A percentile compares a stretch with the other conserved stretches of the same genome.
Conservation (phyloP, 1,284 basidiomycete species). For the Xanthoconium separans region DNA sequence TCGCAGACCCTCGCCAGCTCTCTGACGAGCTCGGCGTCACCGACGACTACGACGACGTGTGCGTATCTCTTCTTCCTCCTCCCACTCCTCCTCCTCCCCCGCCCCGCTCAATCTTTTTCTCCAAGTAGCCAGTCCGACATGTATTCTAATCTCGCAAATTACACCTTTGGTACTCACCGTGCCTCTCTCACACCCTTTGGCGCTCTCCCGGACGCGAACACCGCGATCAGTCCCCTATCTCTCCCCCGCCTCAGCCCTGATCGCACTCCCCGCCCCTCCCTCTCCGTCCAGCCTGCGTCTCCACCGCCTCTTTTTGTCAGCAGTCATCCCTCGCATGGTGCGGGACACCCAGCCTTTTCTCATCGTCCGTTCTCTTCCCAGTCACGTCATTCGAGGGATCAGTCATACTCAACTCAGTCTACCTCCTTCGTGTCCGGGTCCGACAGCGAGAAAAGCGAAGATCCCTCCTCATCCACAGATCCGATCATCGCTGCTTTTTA, state of each 20-base stretch:
- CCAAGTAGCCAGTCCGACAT: constrained; percentile 7
- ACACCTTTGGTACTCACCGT: constrained; percentile 26
- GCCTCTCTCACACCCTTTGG: constrained; percentile 12
- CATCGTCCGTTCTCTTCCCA: constrained; percentile 12
- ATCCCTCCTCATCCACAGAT: constrained; percentile 33
- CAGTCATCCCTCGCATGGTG: constrained; percentile 43
- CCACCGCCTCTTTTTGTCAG: constrained; percentile 18
- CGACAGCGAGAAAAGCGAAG: constrained; percentile 32
- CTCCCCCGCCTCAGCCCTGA: constrained; percentile 35
- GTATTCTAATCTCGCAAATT: constrained; percentile 29
- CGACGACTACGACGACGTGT: not conserved
- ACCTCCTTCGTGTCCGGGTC: constrained; percentile 19
- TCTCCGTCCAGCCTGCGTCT: constrained; percentile 35
- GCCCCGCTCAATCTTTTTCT: not conserved
- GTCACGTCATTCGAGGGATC: constrained; percentile 14
- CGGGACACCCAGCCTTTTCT: constrained; percentile 26
- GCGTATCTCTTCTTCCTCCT: constrained; percentile 1
- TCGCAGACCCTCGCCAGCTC: constrained; percentile 31
- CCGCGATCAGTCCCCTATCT: constrained; percentile 31
- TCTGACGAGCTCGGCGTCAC: constrained; percentile 28
- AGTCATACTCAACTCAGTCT: not conserved
- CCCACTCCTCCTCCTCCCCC: not conserved
- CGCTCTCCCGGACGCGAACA: constrained; percentile 12
- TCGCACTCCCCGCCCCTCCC: constrained; percentile 55
- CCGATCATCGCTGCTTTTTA: constrained; percentile 20